Evolutionary conservation across 1,284 basidiomycete species (phyloP).

Genomic region (Termitomyces sp.): DNA sequence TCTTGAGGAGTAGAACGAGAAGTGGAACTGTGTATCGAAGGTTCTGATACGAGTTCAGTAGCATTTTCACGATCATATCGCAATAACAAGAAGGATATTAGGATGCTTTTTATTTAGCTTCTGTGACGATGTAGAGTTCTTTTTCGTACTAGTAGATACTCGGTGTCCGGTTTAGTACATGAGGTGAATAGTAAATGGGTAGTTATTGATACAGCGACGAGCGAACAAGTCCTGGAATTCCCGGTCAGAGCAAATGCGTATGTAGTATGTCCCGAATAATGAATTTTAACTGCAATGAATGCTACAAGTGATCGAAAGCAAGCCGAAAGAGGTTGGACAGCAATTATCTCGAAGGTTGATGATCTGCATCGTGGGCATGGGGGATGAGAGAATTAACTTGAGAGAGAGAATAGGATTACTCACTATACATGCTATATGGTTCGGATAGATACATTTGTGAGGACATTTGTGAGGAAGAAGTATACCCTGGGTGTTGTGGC

Average conservation of each 20-base stretch:
- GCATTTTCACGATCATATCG: neutral
- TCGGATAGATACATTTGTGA: slow-evolving; percentile 33
- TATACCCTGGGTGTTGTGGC: slow-evolving; percentile 13
- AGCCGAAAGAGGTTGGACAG: neutral
- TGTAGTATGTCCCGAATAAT: slow-evolving; percentile 6
- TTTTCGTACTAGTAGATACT: slow-evolving; percentile 4
- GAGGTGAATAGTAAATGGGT: neutral
- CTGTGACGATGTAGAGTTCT: neutral
- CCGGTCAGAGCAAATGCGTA: neutral
- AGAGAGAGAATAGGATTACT: neutral
- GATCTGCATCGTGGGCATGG: neutral
- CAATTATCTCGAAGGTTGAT: slow-evolving; percentile 15
- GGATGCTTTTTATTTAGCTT: neutral
- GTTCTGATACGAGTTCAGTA: neutral
- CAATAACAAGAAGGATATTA: neutral
- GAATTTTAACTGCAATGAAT: slow-evolving; percentile 1
- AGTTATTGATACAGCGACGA: slow-evolving; percentile 6
- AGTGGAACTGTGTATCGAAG: neutral
- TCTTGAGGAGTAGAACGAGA: neutral
- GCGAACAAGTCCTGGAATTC: neutral
- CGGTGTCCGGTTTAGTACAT: slow-evolving; percentile 6
- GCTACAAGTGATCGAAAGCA: slow-evolving; percentile 11
- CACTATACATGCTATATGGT: slow-evolving; percentile 37
- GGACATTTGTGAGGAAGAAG: slow-evolving; percentile 27
- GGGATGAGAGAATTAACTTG: neutral